These are phyloP conservation scores for Torulaspora quercuum DNA, from an alignment of 805 yeast species.

Conservation along the genomic window DNA sequence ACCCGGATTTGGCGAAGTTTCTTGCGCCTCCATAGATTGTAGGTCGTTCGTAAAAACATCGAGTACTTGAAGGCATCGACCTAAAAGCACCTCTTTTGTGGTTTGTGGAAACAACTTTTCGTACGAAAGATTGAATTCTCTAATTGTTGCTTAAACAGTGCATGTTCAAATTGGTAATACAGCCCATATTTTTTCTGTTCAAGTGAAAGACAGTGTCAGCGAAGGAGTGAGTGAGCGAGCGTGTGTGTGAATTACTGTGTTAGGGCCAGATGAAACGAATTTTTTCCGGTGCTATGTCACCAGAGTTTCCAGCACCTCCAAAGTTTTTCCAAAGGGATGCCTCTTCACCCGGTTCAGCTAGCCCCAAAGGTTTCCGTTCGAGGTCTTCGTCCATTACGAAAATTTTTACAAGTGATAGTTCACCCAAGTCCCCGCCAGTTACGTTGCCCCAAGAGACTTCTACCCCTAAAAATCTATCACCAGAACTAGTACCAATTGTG, in stretches of 20 bases:
- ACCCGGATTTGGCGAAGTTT: too few species aligned
- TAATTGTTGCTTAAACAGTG: too few species aligned
- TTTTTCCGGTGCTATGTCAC: constrained; percentile 29
- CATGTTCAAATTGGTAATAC: too few species aligned
- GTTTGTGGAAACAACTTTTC: too few species aligned
- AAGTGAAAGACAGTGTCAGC: too few species aligned
- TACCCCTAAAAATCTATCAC: constrained; percentile 29
- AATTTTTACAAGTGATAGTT: constrained; percentile 19
- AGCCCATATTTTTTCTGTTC: too few species aligned
- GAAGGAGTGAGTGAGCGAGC: too few species aligned
- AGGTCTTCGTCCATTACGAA: constrained; percentile 26
- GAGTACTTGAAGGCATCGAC: too few species aligned
- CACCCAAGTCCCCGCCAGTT: constrained; percentile 18
- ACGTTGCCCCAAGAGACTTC: constrained; percentile 21
- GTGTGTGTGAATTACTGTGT: constrained; percentile 3
- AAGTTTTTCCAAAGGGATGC: constrained; percentile 21
- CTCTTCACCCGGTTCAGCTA: constrained; percentile 13
- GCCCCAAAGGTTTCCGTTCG: constrained; percentile 18
- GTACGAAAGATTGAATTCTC: too few species aligned
- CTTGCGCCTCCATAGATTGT: too few species aligned
- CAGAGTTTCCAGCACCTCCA: constrained; percentile 30
- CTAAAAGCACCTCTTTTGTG: too few species aligned
- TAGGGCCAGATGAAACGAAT: constrained; percentile 26
- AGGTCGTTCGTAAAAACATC: too few species aligned
- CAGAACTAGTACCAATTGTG: constrained; percentile 60